These are phyloP conservation scores for Pseudozyma sp. DNA, from an alignment of 1,284 basidiomycete species.

Conservation along the genomic window DNA sequence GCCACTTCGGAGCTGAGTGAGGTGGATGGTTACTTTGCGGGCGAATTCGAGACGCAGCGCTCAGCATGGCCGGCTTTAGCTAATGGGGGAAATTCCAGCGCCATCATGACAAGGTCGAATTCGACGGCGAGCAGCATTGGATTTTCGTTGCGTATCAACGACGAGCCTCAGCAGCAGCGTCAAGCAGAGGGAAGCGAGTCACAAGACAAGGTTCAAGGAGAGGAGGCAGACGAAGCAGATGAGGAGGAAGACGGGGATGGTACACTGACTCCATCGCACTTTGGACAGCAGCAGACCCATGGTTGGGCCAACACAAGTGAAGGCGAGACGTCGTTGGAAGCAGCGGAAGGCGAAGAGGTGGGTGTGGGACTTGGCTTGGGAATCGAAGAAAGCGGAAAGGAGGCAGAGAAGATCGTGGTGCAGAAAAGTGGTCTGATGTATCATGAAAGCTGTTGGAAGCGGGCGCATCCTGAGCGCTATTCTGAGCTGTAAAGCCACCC, in stretches of 20 bases:
- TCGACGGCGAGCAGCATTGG: constrained; percentile 26
- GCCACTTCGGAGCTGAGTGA: constrained; percentile 8
- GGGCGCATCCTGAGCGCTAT: not conserved
- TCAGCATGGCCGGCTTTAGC: not conserved
- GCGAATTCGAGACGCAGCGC: constrained; percentile 3
- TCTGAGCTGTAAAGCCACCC: not conserved
- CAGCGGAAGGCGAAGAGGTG: no score
- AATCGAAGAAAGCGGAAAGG: constrained; percentile 3
- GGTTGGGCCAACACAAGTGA: not conserved
- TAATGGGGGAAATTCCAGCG: constrained; percentile 1
- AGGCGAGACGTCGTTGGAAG: constrained; percentile 5
- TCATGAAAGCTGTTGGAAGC: constrained; percentile 40
- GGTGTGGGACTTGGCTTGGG: not conserved
- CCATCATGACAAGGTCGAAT: constrained; percentile 25
- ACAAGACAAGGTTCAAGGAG: not conserved
- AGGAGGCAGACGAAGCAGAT: constrained; percentile 1
- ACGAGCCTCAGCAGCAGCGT: constrained; percentile 13
- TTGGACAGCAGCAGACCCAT: constrained; percentile 1
- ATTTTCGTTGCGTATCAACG: constrained; percentile 37
- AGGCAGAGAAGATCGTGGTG: constrained; percentile 36
- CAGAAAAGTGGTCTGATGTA: constrained; percentile 36
- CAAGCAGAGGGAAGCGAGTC: not conserved
- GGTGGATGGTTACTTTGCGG: constrained; percentile 37
- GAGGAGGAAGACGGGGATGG: constrained; percentile 35
- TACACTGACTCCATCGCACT: constrained; percentile 27